Conservation (phyloP, 164 flowering plant species). For the Akebia trifoliata region DNA sequence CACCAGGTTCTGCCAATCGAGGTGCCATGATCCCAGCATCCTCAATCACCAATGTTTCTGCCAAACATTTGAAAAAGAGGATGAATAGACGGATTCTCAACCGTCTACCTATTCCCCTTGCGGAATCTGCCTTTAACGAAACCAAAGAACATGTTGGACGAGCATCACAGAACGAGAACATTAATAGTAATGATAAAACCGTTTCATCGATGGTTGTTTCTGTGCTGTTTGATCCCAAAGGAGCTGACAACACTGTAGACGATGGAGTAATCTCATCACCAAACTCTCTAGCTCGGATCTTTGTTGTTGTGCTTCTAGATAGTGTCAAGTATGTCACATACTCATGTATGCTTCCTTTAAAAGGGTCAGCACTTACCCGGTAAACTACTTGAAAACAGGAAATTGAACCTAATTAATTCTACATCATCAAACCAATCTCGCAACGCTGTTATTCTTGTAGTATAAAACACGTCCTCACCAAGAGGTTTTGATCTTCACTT, state of each 20-base stretch:
- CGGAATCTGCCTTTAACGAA: conserved; percentile 36
- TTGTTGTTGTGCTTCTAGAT: conserved; percentile 90
- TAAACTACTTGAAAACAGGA: conserved; percentile 34
- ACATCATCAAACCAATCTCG: too few species aligned
- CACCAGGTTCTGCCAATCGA: conserved; percentile 38
- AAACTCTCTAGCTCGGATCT: conserved; percentile 73
- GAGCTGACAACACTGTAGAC: conserved; percentile 53
- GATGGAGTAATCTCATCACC: conserved; percentile 49
- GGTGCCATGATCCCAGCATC: conserved; percentile 58
- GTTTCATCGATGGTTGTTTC: conserved; percentile 85
- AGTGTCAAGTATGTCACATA: conserved; percentile 95
- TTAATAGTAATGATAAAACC: conserved; percentile 42
- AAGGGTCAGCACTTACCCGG: conserved; percentile 48
- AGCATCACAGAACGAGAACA: conserved; percentile 32
- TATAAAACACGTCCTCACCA: too few species aligned
- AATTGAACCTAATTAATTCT: too few species aligned
- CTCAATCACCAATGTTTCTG: conserved; percentile 33
- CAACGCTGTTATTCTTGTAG: too few species aligned
- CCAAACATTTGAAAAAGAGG: conserved; percentile 28
- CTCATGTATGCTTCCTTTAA: conserved; percentile 82
- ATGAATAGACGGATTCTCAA: conserved; percentile 61
- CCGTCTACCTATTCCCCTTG: conserved; percentile 44
- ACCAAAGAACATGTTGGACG: conserved; percentile 36
- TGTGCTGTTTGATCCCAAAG: conserved; percentile 89
- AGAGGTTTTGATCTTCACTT: too few species aligned